A percentile compares a stretch with the other conserved stretches of the same genome.
Evolutionary conservation across 805 yeast species (phyloP).

Genomic region (Sungouiozyma intestinalis): DNA sequence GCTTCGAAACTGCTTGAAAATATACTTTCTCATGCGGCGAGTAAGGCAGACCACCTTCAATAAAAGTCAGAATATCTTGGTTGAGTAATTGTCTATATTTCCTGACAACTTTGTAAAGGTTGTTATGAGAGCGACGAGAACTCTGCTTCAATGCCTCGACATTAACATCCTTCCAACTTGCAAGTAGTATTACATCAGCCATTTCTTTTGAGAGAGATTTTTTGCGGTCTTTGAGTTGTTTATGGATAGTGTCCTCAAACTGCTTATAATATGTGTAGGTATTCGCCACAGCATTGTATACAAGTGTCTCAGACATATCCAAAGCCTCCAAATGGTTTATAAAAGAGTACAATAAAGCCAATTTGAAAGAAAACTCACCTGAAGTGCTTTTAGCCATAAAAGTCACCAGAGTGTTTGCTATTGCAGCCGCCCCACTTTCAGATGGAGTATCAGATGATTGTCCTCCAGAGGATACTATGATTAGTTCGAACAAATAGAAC

Average conservation of each 20-base stretch:
- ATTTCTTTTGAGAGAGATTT: constrained; percentile 65
- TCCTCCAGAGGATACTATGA: constrained; percentile 38
- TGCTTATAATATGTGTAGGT: constrained; percentile 57
- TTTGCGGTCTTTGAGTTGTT: constrained; percentile 36
- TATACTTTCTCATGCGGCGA: constrained; percentile 6
- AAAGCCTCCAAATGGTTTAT: constrained; percentile 37
- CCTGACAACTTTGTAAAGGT: constrained; percentile 70
- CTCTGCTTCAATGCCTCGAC: constrained; percentile 89
- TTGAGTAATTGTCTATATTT: constrained; percentile 62
- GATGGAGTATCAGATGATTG: constrained; percentile 11
- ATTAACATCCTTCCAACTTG: constrained; percentile 96
- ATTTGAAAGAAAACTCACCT: constrained; percentile 61
- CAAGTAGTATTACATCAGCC: constrained; percentile 72
- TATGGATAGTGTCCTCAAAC: constrained; percentile 42
- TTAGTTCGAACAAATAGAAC: constrained; percentile 78
- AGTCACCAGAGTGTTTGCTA: constrained; percentile 54
- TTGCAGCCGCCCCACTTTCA: constrained; percentile 10
- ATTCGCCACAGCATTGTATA: constrained; percentile 20
- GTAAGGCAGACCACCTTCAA: constrained; percentile 48
- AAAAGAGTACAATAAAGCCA: constrained; percentile 57
- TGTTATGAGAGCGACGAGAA: constrained; percentile 79
- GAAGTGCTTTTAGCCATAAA: constrained; percentile 65
- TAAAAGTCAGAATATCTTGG: constrained; percentile 39
- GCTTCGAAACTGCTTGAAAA: constrained; percentile 4
- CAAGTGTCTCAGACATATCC: constrained; percentile 16